Percentiles rank a stretch among this genome's conserved stretches.
phyloP scores from a whole-genome alignment of 1,284 basidiomycete species.

The Pseudozyma sp. region DNA sequence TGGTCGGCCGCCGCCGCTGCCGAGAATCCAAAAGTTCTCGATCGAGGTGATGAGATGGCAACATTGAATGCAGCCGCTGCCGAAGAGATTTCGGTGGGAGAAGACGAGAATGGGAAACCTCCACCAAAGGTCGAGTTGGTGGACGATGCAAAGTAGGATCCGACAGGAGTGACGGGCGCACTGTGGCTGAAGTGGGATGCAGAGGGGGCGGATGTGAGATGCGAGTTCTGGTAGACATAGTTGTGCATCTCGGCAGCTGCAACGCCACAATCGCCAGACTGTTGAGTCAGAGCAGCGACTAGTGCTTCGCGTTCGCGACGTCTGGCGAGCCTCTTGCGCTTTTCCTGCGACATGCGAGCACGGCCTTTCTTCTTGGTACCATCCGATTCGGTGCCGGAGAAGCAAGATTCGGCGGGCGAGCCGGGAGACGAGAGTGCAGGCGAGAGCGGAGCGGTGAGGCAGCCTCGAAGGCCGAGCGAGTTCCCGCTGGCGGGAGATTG shows the following conservation, averaged over 20 bases:
- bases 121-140: not conserved
- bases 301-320: conserved; percentile 54
- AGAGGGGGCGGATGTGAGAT: not conserved
- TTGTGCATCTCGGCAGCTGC: conserved; percentile 1
- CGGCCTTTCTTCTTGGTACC: conserved; percentile 45
- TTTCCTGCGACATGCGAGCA: conserved; percentile 60
- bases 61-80: conserved; percentile 9
- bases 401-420: conserved; percentile 31
- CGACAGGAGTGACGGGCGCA: conserved; percentile 19
- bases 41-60: conserved; percentile 5
- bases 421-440: conserved; percentile 25
- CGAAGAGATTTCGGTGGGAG: not conserved
- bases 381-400: conserved; percentile 22
- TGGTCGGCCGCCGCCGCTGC: not conserved
- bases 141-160: not conserved
- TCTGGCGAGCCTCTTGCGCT: conserved; percentile 51
- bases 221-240: not conserved
- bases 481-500: not conserved
- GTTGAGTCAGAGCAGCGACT: conserved; percentile 7
- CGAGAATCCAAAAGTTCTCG: not conserved
- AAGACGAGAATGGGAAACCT: not conserved
- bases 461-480: conserved; percentile 5
- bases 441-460: conserved; percentile 23
- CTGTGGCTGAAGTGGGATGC: conserved; percentile 15
- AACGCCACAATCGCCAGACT: not conserved